Conservation (phyloP, 352 stramenopile genomes). For the Pythium myriotylum region DNA sequence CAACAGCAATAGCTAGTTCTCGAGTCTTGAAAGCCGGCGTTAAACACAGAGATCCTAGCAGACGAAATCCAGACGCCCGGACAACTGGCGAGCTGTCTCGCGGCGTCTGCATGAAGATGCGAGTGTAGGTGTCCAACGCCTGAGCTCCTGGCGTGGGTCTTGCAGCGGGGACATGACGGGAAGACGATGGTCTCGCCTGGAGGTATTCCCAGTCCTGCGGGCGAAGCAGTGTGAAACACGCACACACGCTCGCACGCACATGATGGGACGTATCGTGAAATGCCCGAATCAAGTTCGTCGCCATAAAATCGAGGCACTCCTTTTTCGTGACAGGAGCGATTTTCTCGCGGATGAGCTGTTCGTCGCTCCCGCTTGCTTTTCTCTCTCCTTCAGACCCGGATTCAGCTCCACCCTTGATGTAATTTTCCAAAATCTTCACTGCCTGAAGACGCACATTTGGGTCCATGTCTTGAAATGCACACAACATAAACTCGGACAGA, state of each 20-base stretch:
- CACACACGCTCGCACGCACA: conserved; percentile 84
- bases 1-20: conserved; percentile 64
- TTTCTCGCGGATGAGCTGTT: background rate
- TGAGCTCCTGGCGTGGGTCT: conserved; percentile 28
- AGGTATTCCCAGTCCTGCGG: conserved; percentile 67
- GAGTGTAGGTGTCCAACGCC: conserved; percentile 69
- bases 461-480: conserved; percentile 82
- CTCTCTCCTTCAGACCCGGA: background rate
- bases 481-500: conserved; percentile 77
- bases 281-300: conserved; percentile 74
- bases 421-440: conserved; percentile 88
- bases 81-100: conserved; percentile 82
- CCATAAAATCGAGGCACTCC: conserved; percentile 77
- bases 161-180: conserved; percentile 34
- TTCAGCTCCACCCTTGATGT: conserved; percentile 68
- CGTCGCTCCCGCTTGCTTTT: background rate
- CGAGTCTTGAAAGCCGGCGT: conserved; percentile 76
- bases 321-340: conserved; percentile 29
- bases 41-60: conserved; percentile 78
- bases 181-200: conserved; percentile 32
- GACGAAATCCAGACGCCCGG: conserved; percentile 72
- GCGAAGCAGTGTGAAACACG: conserved; percentile 83
- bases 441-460: conserved; percentile 85
- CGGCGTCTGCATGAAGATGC: conserved; percentile 76
- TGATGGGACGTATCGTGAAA: conserved; percentile 88